These are phyloP conservation scores for Piloderma croceum DNA, from an alignment of 768 basidiomycete genomes.

Conservation along the genomic window DNA sequence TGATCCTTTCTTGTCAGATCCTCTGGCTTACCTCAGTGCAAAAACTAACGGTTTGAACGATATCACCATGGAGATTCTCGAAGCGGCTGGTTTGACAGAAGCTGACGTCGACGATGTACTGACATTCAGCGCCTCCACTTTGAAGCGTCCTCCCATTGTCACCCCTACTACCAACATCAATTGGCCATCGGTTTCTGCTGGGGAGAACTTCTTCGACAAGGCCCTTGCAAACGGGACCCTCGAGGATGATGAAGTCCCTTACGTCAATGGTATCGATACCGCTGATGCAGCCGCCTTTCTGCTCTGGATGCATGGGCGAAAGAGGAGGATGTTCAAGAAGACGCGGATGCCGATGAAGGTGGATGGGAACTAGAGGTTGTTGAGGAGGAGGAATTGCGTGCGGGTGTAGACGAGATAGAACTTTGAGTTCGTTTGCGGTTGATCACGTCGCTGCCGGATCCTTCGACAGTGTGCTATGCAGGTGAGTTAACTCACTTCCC, in stretches of 20 bases:
- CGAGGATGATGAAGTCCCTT: slow-evolving; percentile 61
- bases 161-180: slow-evolving; percentile 68
- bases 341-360: slow-evolving; percentile 64
- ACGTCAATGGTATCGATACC: slow-evolving; percentile 69
- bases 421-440: slow-evolving; percentile 86
- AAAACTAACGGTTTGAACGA: slow-evolving; percentile 93
- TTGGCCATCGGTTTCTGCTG: slow-evolving; percentile 79
- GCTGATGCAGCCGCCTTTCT: slow-evolving; percentile 52
- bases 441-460: slow-evolving; percentile 96
- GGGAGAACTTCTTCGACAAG: slow-evolving; percentile 94
- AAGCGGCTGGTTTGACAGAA: slow-evolving; percentile 81
- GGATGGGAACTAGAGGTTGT: slow-evolving; percentile 73
- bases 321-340: slow-evolving; percentile 70
- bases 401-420: slow-evolving; percentile 79
- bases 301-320: slow-evolving; percentile 83
- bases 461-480: slow-evolving; percentile 97
- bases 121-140: slow-evolving; percentile 58
- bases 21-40: slow-evolving; percentile 93
- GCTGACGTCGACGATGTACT: slow-evolving; percentile 83
- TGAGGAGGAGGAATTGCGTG: slow-evolving; percentile 62
- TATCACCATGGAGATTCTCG: slow-evolving; percentile 83
- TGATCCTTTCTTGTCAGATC: slow-evolving; percentile 46
- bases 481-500: slow-evolving; percentile 39
- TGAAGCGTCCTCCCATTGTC: slow-evolving; percentile 73
- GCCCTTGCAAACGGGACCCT: slow-evolving; percentile 81